Base-by-base conservation (phyloP, 176 grass and related monocot genomes). In the Cenchrus americanus region DNA sequence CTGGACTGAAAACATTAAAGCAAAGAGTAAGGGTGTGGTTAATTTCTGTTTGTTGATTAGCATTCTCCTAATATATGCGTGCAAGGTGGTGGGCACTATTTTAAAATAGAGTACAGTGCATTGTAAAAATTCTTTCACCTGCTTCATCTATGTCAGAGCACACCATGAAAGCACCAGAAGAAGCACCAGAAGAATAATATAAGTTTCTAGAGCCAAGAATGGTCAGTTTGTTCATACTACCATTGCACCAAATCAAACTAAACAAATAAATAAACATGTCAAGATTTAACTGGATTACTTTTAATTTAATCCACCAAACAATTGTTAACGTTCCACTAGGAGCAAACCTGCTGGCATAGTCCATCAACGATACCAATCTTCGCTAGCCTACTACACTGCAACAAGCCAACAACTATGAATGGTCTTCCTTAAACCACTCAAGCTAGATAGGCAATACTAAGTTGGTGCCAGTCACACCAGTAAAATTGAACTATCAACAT, bases 341-440 rank as follows among this genome's bases (percentile, higher is more conserved):
- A 60, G 55, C 75, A 62, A 77, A 61, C 58, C 58, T 62, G 75
- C 75, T 77, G 2, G 58, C n/a, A 77, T 8, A 77, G 10, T 47
- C 40, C 57, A 74, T 19, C 14, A 42, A 58, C 34, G 43, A 77
- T 62, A 61, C 37, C 21, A 14, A 62, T 62, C 55, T 77, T 62
- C 64, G 24, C 21, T 27, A 69, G 50, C 21, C 65, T 13, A 80
- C 64, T 69, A 58, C 21, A 69, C 62, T 80, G 63, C 27, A 80
- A 80, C 63, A 54, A 54, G 48, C 47, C 62, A 80, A 41, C 34
- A 81, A 58, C 13, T 69, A 81, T 12, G n/a, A 81, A 81, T 26
- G 66, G 11, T 21, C n/a, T 18, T 24, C 21, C 42, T 47, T 72
- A 46, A 41, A 64, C 40, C 18, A 34, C 49, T 75, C 37, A 66